Conservation (phyloP, 129 eudicot genomes). For the Centella asiatica region DNA sequence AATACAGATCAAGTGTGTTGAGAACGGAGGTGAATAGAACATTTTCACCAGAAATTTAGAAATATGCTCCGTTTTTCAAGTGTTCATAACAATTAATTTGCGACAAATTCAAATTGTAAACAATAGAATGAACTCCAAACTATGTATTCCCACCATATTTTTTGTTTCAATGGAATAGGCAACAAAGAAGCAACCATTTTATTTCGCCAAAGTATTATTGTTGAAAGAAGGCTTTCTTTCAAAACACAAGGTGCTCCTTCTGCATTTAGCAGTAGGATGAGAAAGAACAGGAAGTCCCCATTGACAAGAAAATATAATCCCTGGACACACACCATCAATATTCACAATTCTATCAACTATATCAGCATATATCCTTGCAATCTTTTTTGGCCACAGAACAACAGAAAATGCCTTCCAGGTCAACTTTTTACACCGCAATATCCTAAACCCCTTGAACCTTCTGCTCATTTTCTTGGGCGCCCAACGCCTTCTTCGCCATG, state of each 20-base stretch:
- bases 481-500: conserved; percentile 18
- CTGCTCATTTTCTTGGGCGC: conserved; percentile 30
- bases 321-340: conserved; percentile 23
- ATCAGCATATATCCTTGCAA: conserved; percentile 21
- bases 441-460: conserved; percentile 19
- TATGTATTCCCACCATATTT: too few relatives aligned
- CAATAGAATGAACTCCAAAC: too few relatives aligned
- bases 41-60: too few relatives aligned
- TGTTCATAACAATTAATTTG: too few relatives aligned
- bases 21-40: too few relatives aligned
- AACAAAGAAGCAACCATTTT: too few relatives aligned
- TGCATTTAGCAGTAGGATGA: conserved; percentile 7
- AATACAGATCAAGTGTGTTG: too few relatives aligned
- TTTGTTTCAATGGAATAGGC: too few relatives aligned
- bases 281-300: conserved; percentile 43
- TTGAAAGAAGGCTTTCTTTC: neutral
- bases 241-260: neutral
- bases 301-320: conserved; percentile 18
- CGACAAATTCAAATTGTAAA: too few relatives aligned
- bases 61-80: too few relatives aligned
- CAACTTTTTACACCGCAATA: conserved; percentile 19
- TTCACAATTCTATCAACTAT: conserved; percentile 17
- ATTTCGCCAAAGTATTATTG: neutral
- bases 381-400: conserved; percentile 25
- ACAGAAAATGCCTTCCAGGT: conserved; percentile 37